phyloP scores from a whole-genome alignment of 2,329 filamentous ascomycete genomes.

The Biscogniauxia sp. region DNA sequence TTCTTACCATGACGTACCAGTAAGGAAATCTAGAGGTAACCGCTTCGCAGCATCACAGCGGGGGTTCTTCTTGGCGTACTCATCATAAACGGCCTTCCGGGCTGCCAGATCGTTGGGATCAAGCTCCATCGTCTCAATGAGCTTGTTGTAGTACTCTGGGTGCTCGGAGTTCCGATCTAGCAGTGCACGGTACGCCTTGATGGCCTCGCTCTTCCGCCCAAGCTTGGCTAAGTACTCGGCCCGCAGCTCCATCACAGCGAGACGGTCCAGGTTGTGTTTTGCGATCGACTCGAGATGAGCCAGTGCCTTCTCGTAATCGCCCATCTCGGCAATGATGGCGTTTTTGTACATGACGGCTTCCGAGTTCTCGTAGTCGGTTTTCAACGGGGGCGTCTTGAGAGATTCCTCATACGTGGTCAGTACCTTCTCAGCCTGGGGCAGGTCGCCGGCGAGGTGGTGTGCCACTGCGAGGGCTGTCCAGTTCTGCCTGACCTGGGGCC shows the following conservation, averaged over 20 bases:
- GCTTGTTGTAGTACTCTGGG: slow-evolving; percentile 77
- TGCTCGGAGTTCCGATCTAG: slow-evolving; percentile 87
- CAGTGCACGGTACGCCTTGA: slow-evolving; percentile 74
- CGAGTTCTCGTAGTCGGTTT: slow-evolving; percentile 84
- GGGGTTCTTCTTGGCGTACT: slow-evolving; percentile 77
- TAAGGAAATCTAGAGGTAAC: slow-evolving; percentile 84
- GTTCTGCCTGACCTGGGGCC: slow-evolving; percentile 80
- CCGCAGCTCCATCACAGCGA: slow-evolving; percentile 80
- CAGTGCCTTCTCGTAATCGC: slow-evolving; percentile 77
- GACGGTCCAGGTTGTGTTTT: slow-evolving; percentile 77
- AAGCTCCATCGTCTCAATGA: slow-evolving; percentile 68
- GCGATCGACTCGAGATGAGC: slow-evolving; percentile 78
- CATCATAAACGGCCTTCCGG: slow-evolving; percentile 73
- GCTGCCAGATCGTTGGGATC: slow-evolving; percentile 57
- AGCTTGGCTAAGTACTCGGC: slow-evolving; percentile 82
- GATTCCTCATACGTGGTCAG: slow-evolving; percentile 92
- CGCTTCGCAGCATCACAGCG: slow-evolving; percentile 82
- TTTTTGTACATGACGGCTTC: slow-evolving; percentile 97
- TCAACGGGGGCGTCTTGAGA: slow-evolving; percentile 74
- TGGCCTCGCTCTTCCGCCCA: slow-evolving; percentile 74
- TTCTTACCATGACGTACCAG: slow-evolving; percentile 49
- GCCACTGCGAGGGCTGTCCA: slow-evolving; percentile 98
- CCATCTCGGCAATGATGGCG: slow-evolving; percentile 84
- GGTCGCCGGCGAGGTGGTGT: slow-evolving; percentile 84
- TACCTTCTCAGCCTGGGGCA: slow-evolving; percentile 84